Conservation (phyloP, 768 basidiomycete species). For the Pisolithus microcarpus region DNA sequence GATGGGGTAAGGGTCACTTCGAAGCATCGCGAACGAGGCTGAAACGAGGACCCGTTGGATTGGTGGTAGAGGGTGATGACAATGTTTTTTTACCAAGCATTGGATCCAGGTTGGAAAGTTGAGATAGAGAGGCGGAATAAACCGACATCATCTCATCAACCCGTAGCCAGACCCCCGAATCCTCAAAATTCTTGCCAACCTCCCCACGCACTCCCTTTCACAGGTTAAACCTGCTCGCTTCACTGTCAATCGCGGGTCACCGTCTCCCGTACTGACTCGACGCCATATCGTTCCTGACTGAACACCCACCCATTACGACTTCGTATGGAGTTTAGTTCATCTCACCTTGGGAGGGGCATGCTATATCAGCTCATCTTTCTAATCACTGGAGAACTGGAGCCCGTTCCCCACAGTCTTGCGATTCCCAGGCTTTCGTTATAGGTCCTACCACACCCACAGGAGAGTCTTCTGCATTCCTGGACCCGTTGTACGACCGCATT, state of each 20-base stretch:
- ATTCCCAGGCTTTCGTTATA: constrained; percentile 37
- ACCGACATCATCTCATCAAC: no score
- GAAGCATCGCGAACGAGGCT: no score
- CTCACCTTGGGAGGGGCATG: constrained; percentile 41
- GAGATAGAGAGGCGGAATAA: no score
- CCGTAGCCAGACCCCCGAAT: no score
- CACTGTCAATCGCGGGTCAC: constrained; percentile 11
- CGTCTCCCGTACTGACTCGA: neutral
- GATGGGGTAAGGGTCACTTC: no score
- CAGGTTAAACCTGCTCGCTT: neutral
- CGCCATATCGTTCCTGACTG: constrained; percentile 39
- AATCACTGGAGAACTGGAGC: constrained; percentile 22
- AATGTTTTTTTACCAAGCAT: no score
- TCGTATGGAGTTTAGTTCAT: constrained; percentile 45
- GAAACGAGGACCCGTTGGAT: no score
- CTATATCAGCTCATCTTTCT: constrained; percentile 42
- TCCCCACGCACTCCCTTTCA: no score
- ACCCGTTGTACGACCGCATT: constrained; percentile 40
- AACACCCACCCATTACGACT: constrained; percentile 42
- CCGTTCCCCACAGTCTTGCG: constrained; percentile 24
- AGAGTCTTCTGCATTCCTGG: constrained; percentile 39
- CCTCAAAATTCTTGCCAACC: no score
- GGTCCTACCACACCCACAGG: constrained; percentile 35
- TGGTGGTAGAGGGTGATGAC: no score
- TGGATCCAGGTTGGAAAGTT: no score